Evolutionary conservation across 345 rosid species (phyloP).

Genomic region (Camelina neglecta): DNA sequence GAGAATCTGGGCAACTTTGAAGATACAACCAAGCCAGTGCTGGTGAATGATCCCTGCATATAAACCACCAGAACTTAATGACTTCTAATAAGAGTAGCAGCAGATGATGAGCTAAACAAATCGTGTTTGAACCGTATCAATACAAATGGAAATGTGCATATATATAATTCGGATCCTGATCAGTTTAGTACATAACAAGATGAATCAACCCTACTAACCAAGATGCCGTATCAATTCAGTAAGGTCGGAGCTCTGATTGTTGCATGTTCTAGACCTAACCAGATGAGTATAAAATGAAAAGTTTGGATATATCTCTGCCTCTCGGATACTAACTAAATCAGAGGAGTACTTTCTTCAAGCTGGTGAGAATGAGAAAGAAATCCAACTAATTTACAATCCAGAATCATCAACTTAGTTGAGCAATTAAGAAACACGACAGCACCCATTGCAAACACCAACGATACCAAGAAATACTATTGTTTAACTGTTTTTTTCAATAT

Average conservation of each 20-base stretch:
- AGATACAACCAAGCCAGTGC: slow-evolving; percentile 90
- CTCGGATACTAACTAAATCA: not conserved
- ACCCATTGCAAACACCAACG: slow-evolving; percentile 17
- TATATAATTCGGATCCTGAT: not conserved
- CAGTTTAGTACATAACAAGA: not conserved
- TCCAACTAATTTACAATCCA: not conserved
- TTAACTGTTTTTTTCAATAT: not conserved
- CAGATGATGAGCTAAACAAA: slow-evolving; percentile 12
- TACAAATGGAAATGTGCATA: slow-evolving; percentile 3
- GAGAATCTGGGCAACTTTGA: slow-evolving; percentile 96
- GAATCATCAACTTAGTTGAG: slow-evolving; percentile 14
- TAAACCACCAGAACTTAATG: slow-evolving; percentile 1
- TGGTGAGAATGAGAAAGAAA: not conserved
- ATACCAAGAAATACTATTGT: not conserved
- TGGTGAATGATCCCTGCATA: slow-evolving; percentile 80
- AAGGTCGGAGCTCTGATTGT: not conserved
- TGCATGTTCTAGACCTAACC: slow-evolving; percentile 9
- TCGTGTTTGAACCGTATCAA: not conserved
- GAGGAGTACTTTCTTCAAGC: slow-evolving; percentile 9
- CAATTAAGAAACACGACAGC: slow-evolving; percentile 7
- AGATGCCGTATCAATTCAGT: not conserved
- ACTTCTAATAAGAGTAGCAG: not conserved
- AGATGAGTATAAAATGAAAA: not conserved
- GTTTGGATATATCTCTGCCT: not conserved
- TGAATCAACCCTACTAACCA: slow-evolving; percentile 1